Conservation (phyloP, 768 basidiomycete species). For the Agaricus blazei region DNA sequence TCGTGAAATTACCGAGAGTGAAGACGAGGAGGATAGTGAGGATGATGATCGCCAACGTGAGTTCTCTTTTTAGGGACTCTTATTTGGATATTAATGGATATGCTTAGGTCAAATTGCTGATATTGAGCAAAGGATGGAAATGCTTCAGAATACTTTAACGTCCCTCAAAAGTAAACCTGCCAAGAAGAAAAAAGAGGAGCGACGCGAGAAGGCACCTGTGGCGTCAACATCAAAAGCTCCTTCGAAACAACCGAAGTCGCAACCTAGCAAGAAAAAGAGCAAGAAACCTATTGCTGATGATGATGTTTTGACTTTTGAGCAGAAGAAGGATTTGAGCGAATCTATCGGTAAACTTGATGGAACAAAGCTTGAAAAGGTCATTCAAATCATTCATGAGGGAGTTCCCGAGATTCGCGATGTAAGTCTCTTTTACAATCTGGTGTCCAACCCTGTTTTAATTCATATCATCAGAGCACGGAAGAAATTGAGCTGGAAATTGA, state of each 20-base stretch:
- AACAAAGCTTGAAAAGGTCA: slow-evolving; percentile 79
- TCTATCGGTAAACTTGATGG: slow-evolving; percentile 86
- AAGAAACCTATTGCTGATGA: slow-evolving; percentile 73
- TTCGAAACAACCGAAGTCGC: slow-evolving; percentile 41
- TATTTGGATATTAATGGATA: slow-evolving; percentile 16
- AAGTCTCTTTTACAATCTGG: slow-evolving; percentile 26
- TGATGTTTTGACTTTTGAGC: slow-evolving; percentile 86
- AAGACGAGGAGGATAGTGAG: slow-evolving; percentile 50
- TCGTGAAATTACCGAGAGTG: slow-evolving; percentile 53
- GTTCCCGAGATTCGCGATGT: slow-evolving; percentile 93
- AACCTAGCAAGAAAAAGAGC: slow-evolving; percentile 50
- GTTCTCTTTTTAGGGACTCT: slow-evolving; percentile 22
- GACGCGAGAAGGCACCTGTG: slow-evolving; percentile 44
- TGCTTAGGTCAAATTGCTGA: slow-evolving; percentile 60
- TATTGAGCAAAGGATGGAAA: slow-evolving; percentile 81
- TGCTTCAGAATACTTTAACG: slow-evolving; percentile 66
- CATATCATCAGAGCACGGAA: slow-evolving; percentile 69
- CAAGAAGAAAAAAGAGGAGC: slow-evolving; percentile 70
- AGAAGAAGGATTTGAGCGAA: slow-evolving; percentile 98
- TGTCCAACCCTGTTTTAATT: slow-evolving; percentile 12
- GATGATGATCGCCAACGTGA: slow-evolving; percentile 67
- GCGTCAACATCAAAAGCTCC: slow-evolving; percentile 63
- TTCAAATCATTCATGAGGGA: slow-evolving; percentile 91
- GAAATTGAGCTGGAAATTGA: slow-evolving; percentile 99
- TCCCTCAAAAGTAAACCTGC: slow-evolving; percentile 43